Base-by-base conservation (phyloP, 805 yeast genomes). In the Saturnispora halmiae region DNA sequence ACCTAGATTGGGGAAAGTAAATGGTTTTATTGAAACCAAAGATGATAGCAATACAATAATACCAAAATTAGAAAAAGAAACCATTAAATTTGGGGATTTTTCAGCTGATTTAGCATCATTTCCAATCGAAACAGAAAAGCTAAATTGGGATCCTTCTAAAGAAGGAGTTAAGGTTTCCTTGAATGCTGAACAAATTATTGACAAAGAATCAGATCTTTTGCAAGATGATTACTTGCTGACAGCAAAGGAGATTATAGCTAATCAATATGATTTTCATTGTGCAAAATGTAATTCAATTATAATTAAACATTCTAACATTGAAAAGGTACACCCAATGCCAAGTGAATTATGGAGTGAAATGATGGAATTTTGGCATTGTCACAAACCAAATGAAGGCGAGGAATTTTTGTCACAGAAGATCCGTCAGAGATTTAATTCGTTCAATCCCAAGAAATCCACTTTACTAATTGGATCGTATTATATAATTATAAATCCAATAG, bases 301-400 rank as follows among this genome's bases (percentile, higher is more conserved):
- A 3, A 46, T 65, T 60, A 33, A 44, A 22, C 11, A 75, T 70
- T n/a, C 31, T 0, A 36, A 55, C 1, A 54, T 66, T 14, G 18
- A 34, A 3, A 58, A 54, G 11, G 60, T 76, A 34, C 53, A 61
- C 40, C 83, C 83, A 29, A 73, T 90, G 78, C 98, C 98, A 0
- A 82, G 94, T 1, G 96, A 87, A 53, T 66, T 75, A 36, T 90
- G 98, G 98, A 76, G 81, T 11, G 98, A 90, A 56, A 64, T 92
- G 72, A 82, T 90, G 94, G 97, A 90, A 43, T 82, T 82, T 49
- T 90, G 98, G 98, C 96, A 90, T 57, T 90, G 98, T 55, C 96
- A 90, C 54, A 82, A 81, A 51, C 94, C 94, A 0, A 43, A 47
- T 14, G 38, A 41, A 1, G 54, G 52, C 2, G 38, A 44, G 2